phyloP scores from a whole-genome alignment of 1,284 basidiomycete genomes.

The Boletellus deceptivus region DNA sequence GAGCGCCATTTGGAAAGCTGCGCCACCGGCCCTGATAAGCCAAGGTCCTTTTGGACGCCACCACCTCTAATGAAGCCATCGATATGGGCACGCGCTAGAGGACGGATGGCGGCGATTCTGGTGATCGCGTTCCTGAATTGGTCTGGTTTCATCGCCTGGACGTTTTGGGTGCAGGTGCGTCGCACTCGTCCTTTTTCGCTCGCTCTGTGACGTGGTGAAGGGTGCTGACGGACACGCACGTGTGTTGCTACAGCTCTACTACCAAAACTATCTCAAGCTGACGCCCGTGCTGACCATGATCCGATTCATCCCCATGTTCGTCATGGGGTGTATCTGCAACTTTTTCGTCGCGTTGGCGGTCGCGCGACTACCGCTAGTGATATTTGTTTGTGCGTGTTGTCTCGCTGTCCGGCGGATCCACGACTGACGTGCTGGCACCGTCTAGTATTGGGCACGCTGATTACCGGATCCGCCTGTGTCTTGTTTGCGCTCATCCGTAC shows the following conservation, averaged over 20 bases:
- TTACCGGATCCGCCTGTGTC: conserved; percentile 65
- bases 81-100: conserved; percentile 61
- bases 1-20: conserved; percentile 51
- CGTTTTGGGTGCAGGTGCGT: conserved; percentile 49
- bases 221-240: conserved; percentile 8
- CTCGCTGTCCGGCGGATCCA: not conserved
- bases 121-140: conserved; percentile 62
- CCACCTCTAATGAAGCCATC: conserved; percentile 64
- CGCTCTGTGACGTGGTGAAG: not conserved
- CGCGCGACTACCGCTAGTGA: conserved; percentile 52
- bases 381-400: conserved; percentile 49
- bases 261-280: conserved; percentile 59
- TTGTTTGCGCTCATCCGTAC: conserved; percentile 73
- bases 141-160: conserved; percentile 53
- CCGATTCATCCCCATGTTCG: conserved; percentile 74
- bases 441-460: conserved; percentile 52
- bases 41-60: conserved; percentile 39
- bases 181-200: not conserved
- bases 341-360: conserved; percentile 64
- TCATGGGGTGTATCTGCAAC: conserved; percentile 71
- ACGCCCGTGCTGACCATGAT: conserved; percentile 70
- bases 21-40: conserved; percentile 15
- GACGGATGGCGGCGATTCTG: conserved; percentile 58
- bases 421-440: not conserved
- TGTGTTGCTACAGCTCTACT: conserved; percentile 49